A percentile compares a stretch with the other conserved stretches of the same genome.
phyloP scores from a whole-genome alignment of 768 basidiomycete species.

The Lentinula edodes region DNA sequence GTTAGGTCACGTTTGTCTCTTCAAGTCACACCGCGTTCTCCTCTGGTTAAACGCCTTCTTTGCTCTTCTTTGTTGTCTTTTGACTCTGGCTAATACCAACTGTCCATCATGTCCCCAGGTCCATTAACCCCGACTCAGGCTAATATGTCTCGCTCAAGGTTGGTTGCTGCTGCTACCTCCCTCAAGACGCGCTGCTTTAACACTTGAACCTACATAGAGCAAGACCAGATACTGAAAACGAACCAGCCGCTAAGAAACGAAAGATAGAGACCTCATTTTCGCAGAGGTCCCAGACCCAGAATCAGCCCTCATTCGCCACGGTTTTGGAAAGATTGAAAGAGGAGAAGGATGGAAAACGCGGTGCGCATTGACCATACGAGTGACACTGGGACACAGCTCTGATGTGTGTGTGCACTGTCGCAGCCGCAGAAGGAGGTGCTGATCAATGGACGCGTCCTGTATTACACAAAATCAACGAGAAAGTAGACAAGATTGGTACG shows the following conservation, averaged over 20 bases:
- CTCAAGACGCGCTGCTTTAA: not conserved
- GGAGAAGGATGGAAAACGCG: constrained; percentile 26
- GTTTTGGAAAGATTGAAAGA: constrained; percentile 58
- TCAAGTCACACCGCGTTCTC: not conserved
- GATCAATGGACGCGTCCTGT: constrained; percentile 67
- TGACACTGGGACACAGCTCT: constrained; percentile 29
- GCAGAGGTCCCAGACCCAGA: constrained; percentile 35
- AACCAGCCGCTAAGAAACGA: constrained; percentile 49
- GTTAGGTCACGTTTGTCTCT: not conserved
- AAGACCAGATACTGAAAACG: constrained; percentile 16
- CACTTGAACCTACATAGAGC: constrained; percentile 11
- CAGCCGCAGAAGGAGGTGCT: constrained; percentile 75
- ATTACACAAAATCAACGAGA: constrained; percentile 48
- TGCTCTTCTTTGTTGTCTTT: not conserved
- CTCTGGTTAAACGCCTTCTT: not conserved
- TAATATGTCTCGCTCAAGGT: constrained; percentile 3
- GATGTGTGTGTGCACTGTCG: not conserved
- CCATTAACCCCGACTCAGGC: not conserved
- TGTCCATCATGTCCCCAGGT: not conserved
- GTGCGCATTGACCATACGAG: constrained; percentile 20
- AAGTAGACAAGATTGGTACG: constrained; percentile 66
- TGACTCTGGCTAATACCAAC: too few species aligned
- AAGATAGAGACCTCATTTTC: constrained; percentile 38
- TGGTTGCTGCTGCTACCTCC: not conserved
- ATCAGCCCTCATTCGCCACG: constrained; percentile 50